These are phyloP conservation scores for Neurospora hispaniola DNA, from an alignment of 495 filamentous ascomycete species.

Conservation along the genomic window DNA sequence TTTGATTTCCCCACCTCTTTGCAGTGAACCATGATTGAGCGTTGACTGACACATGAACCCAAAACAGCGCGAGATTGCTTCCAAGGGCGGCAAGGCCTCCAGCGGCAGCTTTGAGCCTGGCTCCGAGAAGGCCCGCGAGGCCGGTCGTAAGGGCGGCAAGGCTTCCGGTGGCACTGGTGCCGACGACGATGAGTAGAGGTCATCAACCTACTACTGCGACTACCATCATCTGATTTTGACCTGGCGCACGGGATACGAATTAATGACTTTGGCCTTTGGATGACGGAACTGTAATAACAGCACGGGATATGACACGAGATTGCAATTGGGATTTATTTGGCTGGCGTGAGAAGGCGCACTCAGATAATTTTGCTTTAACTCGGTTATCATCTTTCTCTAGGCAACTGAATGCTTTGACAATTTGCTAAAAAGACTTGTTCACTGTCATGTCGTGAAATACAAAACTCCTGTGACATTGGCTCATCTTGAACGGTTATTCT, in stretches of 20 bases:
- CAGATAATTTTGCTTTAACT: neutral
- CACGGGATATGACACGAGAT: neutral
- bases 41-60: neutral
- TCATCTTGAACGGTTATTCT: neutral
- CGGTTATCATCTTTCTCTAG: neutral
- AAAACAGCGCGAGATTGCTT: slow-evolving; percentile 30
- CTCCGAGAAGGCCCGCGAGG: slow-evolving; percentile 34
- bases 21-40: too few relatives aligned
- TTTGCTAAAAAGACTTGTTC: neutral
- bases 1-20: too few relatives aligned
- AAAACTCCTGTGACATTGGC: neutral
- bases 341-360: neutral
- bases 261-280: neutral
- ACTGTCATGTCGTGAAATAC: too few relatives aligned
- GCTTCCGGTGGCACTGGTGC: slow-evolving; percentile 19
- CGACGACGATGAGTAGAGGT: neutral
- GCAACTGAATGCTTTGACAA: neutral
- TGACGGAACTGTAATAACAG: neutral
- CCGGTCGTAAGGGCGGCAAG: slow-evolving; percentile 32
- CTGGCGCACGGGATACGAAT: neutral
- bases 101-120: slow-evolving; percentile 38
- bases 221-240: neutral
- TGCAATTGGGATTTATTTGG: neutral
- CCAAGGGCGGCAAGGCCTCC: slow-evolving; percentile 43
- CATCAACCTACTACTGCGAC: neutral